Conservation (phyloP, 2,329 filamentous ascomycete species). For the Colletotrichum agaves region DNA sequence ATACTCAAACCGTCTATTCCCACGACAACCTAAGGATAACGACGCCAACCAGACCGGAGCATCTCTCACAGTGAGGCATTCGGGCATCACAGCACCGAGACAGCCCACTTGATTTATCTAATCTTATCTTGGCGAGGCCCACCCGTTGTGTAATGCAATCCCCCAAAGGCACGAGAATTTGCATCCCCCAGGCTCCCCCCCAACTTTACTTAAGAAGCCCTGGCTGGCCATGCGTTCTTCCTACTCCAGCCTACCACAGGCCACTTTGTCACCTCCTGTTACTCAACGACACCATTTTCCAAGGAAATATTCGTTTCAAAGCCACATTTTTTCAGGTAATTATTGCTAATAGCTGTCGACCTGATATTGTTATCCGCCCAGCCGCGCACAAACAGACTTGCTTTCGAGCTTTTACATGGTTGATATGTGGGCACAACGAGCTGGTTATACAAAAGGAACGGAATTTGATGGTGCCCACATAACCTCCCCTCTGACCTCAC, state of each 20-base stretch:
- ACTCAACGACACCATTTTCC: conserved; percentile 1
- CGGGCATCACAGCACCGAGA: neutral
- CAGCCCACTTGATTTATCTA: conserved; percentile 29
- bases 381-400: neutral
- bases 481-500: neutral
- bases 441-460: conserved; percentile 22
- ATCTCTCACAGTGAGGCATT: neutral
- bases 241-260: neutral
- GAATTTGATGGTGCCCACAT: conserved; percentile 6
- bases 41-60: neutral
- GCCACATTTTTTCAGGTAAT: conserved; percentile 29
- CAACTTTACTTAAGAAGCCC: conserved; percentile 10
- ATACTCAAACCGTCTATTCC: too few species aligned
- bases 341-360: conserved; percentile 21
- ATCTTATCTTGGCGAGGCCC: conserved; percentile 30
- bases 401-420: neutral
- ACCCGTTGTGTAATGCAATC: conserved; percentile 26
- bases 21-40: neutral
- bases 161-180: conserved; percentile 6
- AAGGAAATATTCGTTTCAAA: neutral
- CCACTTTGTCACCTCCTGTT: neutral
- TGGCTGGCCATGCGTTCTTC: neutral
- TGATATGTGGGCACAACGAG: neutral
- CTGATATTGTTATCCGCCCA: neutral
- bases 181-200: conserved; percentile 11